phyloP scores from a whole-genome alignment of 2,329 filamentous ascomycete genomes.

The Chalaropsis ovoidea region DNA sequence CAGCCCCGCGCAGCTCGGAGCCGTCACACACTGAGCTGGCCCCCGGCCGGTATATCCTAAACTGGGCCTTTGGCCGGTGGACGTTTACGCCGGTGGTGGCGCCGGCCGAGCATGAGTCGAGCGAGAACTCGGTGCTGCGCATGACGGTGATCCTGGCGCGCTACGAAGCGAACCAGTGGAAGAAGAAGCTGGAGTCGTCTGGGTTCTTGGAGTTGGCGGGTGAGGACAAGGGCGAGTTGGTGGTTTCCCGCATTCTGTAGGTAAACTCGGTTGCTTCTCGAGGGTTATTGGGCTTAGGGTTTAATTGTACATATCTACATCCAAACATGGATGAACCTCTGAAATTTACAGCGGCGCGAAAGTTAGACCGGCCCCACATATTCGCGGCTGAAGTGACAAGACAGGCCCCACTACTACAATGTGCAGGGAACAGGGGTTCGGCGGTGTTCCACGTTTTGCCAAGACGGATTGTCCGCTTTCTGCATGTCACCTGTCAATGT shows the following conservation, averaged over 20 bases:
- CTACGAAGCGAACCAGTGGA: conserved; percentile 67
- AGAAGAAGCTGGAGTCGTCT: conserved; percentile 56
- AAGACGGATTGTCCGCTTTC: conserved; percentile 13
- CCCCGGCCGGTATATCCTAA: conserved; percentile 68
- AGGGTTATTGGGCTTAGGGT: not conserved
- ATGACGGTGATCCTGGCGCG: conserved; percentile 68
- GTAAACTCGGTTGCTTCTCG: not conserved
- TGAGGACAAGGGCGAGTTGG: conserved; percentile 39
- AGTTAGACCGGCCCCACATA: not conserved
- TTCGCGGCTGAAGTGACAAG: not conserved
- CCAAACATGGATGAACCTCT: not conserved
- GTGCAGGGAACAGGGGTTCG: not conserved
- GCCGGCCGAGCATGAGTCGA: conserved; percentile 44
- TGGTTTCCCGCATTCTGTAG: conserved; percentile 43
- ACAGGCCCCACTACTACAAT: not conserved
- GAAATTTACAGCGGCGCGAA: too few species aligned
- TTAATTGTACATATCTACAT: not conserved
- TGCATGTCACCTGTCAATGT: not conserved
- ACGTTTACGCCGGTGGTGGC: conserved; percentile 58
- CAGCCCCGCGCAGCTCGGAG: conserved; percentile 43
- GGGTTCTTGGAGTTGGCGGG: conserved; percentile 44
- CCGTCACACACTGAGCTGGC: conserved; percentile 34
- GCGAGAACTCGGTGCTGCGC: conserved; percentile 47
- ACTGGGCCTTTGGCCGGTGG: conserved; percentile 97
- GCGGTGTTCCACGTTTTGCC: conserved; percentile 8